phyloP scores from a whole-genome alignment of 2,329 filamentous ascomycete species.

The Pseudocercospora ulei region DNA sequence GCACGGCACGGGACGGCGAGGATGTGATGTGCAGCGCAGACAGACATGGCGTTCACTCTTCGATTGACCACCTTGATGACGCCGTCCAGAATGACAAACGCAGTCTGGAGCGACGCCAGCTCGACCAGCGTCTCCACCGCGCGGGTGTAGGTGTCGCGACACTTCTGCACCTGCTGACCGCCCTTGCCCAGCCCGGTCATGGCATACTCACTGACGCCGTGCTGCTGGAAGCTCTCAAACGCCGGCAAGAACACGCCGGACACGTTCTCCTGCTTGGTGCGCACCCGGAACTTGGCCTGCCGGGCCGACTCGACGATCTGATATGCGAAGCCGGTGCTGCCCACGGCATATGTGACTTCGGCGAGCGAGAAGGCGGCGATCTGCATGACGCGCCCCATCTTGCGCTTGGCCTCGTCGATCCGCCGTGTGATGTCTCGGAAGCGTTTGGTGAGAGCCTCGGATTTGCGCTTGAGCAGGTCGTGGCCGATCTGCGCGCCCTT shows the following conservation, averaged over 20 bases:
- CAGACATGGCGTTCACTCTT: conserved; percentile 90
- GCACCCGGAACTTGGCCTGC: conserved; percentile 80
- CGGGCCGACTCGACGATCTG: conserved; percentile 96
- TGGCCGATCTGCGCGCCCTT: conserved; percentile 72
- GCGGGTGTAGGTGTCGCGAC: conserved; percentile 87
- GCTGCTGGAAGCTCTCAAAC: conserved; percentile 82
- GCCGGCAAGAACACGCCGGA: conserved; percentile 88
- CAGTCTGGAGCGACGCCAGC: conserved; percentile 89
- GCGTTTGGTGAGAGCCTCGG: conserved; percentile 87
- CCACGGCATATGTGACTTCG: conserved; percentile 93
- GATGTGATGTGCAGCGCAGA: neutral
- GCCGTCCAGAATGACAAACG: conserved; percentile 94
- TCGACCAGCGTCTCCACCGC: conserved; percentile 95
- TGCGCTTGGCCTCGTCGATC: conserved; percentile 97
- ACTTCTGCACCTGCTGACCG: conserved; percentile 91
- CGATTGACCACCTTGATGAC: conserved; percentile 99
- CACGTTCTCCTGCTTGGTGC: conserved; percentile 96
- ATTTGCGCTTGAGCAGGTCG: conserved; percentile 92
- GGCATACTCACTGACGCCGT: conserved; percentile 85
- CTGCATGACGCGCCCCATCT: conserved; percentile 99
- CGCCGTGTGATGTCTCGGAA: conserved; percentile 79
- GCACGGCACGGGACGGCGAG: conserved; percentile 13
- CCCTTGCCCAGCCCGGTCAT: conserved; percentile 93
- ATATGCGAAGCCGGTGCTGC: conserved; percentile 79
- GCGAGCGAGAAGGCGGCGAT: conserved; percentile 95